Evolutionary conservation across 2,329 filamentous ascomycete genomes (phyloP), one percentile per base, ranked within the genome.

Genomic region (Cercospora zeina): DNA sequence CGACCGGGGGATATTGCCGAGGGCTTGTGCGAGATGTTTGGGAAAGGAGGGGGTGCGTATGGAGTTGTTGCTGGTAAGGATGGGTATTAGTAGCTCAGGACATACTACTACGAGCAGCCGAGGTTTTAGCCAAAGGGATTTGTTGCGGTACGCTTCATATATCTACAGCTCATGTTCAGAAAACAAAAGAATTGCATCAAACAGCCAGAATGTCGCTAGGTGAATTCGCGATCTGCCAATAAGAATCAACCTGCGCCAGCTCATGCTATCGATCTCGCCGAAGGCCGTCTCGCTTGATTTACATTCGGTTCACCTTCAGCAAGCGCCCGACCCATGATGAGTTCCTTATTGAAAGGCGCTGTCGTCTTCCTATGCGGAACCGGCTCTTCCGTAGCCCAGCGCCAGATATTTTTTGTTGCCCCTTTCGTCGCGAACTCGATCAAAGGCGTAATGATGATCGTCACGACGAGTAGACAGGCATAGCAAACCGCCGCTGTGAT

Each of bases 401-500:
- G 67, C 61, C 65, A 68, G 24, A 71, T 66, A 21, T 71, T 69
- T 59, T 67, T 68, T 39, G 57, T 64, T 7, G 61, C 54, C 8
- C 64, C 64, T 58, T 69, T 66, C 7, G 67, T 69, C 4, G 64
- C 64, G 39, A 68, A 67, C 24, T 69, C 67, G 36, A 67, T 68
- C 47, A 68, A 19, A 2, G 67, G 67, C 13, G 66, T 68, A 33
- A 65, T 51, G 8, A 69, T 55, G 4, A 65, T 30, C 2, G 67
- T 65, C 37, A 64, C 56, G 21, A 68, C 33, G 45, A 68, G 24
- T 30, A 69, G 61, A 34, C 62, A 47, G 2, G 64, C 31, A 62
- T 78, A 78, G 33, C 72, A 76, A 1, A 74, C 74, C 4, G 77
- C 62, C 1, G 74, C 76, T 2, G 75, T 74, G 14, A 77, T 65